Conservation (phyloP, 2,329 filamentous ascomycete species). For the Trichoderma pleuroti region DNA sequence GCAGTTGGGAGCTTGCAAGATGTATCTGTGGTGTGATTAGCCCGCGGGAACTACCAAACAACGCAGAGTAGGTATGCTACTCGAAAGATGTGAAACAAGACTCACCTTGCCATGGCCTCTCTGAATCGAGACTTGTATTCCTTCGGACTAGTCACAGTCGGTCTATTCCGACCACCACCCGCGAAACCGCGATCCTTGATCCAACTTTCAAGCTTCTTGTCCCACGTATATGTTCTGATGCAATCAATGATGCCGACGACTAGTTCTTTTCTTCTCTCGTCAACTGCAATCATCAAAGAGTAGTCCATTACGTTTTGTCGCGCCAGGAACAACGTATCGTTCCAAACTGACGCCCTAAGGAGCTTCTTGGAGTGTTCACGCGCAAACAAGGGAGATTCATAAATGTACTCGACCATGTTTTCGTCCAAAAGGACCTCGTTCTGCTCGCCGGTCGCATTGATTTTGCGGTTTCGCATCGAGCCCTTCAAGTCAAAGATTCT, state of each 20-base stretch:
- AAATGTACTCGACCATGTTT: constrained; percentile 99
- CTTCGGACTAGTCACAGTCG: constrained; percentile 94
- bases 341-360: constrained; percentile 87
- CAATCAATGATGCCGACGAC: constrained; percentile 98
- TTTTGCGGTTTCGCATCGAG: constrained; percentile 97
- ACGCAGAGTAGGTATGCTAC: not conserved
- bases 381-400: constrained; percentile 91
- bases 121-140: constrained; percentile 96
- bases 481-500: constrained; percentile 95
- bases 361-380: constrained; percentile 95
- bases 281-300: constrained; percentile 95
- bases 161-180: constrained; percentile 72
- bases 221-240: constrained; percentile 98
- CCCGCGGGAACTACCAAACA: not conserved
- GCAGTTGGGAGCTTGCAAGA: constrained; percentile 70
- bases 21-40: constrained; percentile 50
- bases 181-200: constrained; percentile 94
- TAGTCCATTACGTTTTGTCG: constrained; percentile 99
- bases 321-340: constrained; percentile 92
- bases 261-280: constrained; percentile 83
- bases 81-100: constrained; percentile 26
- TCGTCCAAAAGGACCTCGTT: constrained; percentile 96
- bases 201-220: constrained; percentile 99
- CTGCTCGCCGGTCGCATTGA: constrained; percentile 89
- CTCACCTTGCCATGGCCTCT: constrained; percentile 90